Base-by-base conservation (phyloP, 129 eudicot species). In the Ambrosia trifida region DNA sequence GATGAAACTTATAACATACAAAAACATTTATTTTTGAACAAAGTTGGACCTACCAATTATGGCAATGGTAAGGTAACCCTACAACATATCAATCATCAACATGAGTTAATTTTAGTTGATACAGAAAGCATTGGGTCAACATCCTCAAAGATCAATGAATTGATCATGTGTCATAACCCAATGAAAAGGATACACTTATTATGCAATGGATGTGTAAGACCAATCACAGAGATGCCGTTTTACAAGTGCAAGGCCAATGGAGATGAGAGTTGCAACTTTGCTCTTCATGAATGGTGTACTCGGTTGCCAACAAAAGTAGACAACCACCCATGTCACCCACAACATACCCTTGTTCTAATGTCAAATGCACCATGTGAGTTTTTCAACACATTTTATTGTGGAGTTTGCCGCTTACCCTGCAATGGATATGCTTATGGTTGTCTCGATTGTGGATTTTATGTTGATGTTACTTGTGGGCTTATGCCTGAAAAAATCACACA, bases 201-300 rank as follows among this genome's bases (percentile, higher is more conserved):
- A 72, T 72, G 67, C 17, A 44, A 58, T 57, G 67, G 68, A 28
- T 58, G 76, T 58, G 18, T 72, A 10, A 72, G 76, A 59, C 76
- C 76, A 58, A 31, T 72, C 76, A 44, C 58, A 11, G 44, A 19
- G 11, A 31, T 58, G 32, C 68, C 76, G 0, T 72, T 72, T 14
- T 68, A 68, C 45, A 68, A 47, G 61, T 68, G 72, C 28, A 24
- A 24, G 28, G 28, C 28, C 28, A 24, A 24, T 24, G 28, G 1
- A 24, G 28, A 24, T 24, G 28, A 24, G 28, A 24, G 28, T 24
- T 24, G 28, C 28, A 24, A 24, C 28, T 24, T 24, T 24, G 28
- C 28, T 24, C 28, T 24, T 24, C 28, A 24, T 24, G 28, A 24
- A 24, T 24, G 28, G 28, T 24, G 28, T 24, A 24, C 28, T 24